Conservation (phyloP, 805 yeast species). For the Hanseniaspora nectarophila region DNA sequence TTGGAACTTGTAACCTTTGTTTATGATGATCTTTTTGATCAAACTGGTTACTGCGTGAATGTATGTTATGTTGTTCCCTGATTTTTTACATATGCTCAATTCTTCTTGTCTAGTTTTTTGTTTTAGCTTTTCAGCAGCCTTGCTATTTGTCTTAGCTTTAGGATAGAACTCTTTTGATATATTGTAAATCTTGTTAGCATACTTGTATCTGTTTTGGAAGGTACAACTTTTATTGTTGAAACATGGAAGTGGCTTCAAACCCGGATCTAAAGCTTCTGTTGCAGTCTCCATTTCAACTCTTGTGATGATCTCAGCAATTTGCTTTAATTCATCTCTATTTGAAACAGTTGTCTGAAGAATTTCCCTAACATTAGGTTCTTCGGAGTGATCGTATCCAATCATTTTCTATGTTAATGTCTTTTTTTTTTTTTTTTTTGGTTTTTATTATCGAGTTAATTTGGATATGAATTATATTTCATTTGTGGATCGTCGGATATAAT, state of each 20-base stretch:
- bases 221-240: slow-evolving; percentile 18
- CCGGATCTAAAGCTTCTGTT: neutral
- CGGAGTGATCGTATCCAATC: neutral
- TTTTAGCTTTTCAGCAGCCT: slow-evolving; percentile 9
- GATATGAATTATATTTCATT: too few species aligned
- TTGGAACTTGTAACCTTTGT: slow-evolving; percentile 20
- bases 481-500: neutral
- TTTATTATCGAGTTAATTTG: too few species aligned
- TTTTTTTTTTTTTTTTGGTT: neutral
- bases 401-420: neutral
- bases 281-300: slow-evolving; percentile 1
- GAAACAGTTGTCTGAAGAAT: neutral
- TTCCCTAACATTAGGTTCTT: neutral
- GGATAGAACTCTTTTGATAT: slow-evolving; percentile 20
- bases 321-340: neutral
- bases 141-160: slow-evolving; percentile 2
- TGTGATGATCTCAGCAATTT: neutral
- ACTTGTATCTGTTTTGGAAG: slow-evolving; percentile 26
- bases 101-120: slow-evolving; percentile 6
- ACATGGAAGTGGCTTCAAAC: slow-evolving; percentile 8
- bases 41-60: slow-evolving; percentile 26
- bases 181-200: slow-evolving; percentile 23
- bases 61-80: slow-evolving; percentile 22
- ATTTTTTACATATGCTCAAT: slow-evolving; percentile 16
- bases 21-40: slow-evolving; percentile 24